phyloP scores from a whole-genome alignment of 1,284 basidiomycete species.

The Papiliotrema nemorosa region DNA sequence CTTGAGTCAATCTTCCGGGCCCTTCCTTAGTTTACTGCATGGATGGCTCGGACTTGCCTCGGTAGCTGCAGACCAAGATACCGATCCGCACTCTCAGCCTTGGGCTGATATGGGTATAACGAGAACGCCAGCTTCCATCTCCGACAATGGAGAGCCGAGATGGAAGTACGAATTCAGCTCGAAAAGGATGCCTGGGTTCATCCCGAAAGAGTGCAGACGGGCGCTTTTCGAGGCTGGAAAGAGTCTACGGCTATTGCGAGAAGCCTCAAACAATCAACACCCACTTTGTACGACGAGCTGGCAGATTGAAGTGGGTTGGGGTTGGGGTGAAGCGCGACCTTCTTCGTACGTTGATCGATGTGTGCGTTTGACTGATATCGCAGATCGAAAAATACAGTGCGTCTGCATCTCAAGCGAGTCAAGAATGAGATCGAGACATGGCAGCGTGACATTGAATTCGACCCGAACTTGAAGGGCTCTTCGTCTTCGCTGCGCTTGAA shows the following conservation, averaged over 20 bases:
- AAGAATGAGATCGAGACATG: slow-evolving; percentile 32
- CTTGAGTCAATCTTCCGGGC: slow-evolving; percentile 24
- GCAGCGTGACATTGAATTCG: slow-evolving; percentile 18
- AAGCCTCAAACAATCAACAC: slow-evolving; percentile 34
- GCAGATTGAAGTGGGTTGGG: slow-evolving; percentile 28
- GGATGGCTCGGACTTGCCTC: slow-evolving; percentile 39
- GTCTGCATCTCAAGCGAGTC: slow-evolving; percentile 21
- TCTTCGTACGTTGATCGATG: neutral
- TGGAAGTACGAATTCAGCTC: slow-evolving; percentile 38
- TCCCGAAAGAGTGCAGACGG: slow-evolving; percentile 29
- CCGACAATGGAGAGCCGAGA: neutral
- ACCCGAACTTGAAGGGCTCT: slow-evolving; percentile 14
- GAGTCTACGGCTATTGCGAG: slow-evolving; percentile 35
- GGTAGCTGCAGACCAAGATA: slow-evolving; percentile 22
- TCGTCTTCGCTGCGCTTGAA: slow-evolving; percentile 7
- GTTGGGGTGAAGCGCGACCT: slow-evolving; percentile 22
- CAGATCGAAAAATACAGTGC: slow-evolving; percentile 8
- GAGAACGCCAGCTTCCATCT: slow-evolving; percentile 6
- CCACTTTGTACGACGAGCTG: slow-evolving; percentile 32
- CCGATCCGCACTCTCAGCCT: slow-evolving; percentile 28
- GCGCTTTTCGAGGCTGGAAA: slow-evolving; percentile 42
- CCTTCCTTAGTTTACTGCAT: slow-evolving; percentile 34
- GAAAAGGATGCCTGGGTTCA: slow-evolving; percentile 38
- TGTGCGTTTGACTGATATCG: neutral
- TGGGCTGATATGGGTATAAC: slow-evolving; percentile 45